Evolutionary conservation across 2,329 filamentous ascomycete genomes (phyloP).

Genomic region (Ceratocystis diversiconidia): DNA sequence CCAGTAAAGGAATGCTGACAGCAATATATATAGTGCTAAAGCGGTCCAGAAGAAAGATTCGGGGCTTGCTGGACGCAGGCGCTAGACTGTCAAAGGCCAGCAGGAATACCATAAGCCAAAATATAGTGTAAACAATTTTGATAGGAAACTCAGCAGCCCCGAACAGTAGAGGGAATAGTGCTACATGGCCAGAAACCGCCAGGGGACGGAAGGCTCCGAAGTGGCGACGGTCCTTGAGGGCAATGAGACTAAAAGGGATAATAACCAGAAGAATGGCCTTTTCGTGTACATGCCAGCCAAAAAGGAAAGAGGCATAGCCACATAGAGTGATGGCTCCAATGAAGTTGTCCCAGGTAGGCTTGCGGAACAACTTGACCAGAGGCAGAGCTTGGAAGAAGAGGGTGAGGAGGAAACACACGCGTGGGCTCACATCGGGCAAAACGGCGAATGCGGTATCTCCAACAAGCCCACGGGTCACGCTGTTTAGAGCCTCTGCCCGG

Average conservation of each 20-base stretch:
- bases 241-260: constrained; percentile 86
- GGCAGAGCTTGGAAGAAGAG: constrained; percentile 68
- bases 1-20: constrained; percentile 73
- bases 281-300: constrained; percentile 97
- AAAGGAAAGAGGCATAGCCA: constrained; percentile 90
- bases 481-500: constrained; percentile 61
- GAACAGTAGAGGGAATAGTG: constrained; percentile 85
- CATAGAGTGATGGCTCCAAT: constrained; percentile 82
- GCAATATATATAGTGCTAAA: constrained; percentile 84
- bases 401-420: constrained; percentile 68
- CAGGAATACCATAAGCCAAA: constrained; percentile 81
- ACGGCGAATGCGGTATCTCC: constrained; percentile 91
- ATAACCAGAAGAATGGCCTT: constrained; percentile 92
- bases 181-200: constrained; percentile 86
- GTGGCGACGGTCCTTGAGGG: constrained; percentile 77
- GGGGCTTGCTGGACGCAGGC: constrained; percentile 62
- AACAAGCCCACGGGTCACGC: constrained; percentile 82
- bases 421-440: constrained; percentile 69
- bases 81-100: constrained; percentile 76
- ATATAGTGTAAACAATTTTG: constrained; percentile 83
- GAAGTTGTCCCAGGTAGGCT: constrained; percentile 77
- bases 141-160: constrained; percentile 85
- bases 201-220: constrained; percentile 83
- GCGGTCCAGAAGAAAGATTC: constrained; percentile 81
- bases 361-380: constrained; percentile 65